Evolutionary conservation across 495 filamentous ascomycete genomes (phyloP), one percentile per base, ranked within the genome.

Genomic region (Podospora pseudocomata): DNA sequence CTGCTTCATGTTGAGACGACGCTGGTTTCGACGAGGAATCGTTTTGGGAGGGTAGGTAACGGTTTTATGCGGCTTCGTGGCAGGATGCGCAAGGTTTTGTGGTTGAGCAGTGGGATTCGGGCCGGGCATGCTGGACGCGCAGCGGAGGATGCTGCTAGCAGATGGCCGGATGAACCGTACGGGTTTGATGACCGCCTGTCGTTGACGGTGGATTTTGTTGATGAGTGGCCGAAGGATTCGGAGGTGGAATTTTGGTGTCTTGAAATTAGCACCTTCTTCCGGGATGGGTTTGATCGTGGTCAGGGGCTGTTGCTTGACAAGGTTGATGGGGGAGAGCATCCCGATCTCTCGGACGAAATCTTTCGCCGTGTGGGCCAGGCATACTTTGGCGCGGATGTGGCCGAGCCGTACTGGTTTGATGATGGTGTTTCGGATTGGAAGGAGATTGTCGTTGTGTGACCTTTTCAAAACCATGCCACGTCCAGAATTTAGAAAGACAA

Each of bases 61-160:
- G 55, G 55, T 7, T 20, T 58, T 23, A 6, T 19, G n/a, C n/a
- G 23, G 2, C n/a, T 58, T 26, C 55, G 55, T 5, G n/a, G 55
- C 5, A 58, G 23, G 55, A 58, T 58, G 55, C 55, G 55, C n/a
- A 58, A 58, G 23, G 55, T 58, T 18, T 20, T 58, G n/a, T 58
- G 55, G 55, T 20, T 11, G 13, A 58, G 23, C 55, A 20, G 18
- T 58, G 23, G n/a, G 19, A 26, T 58, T 26, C n/a, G 23, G 55
- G 23, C n/a, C 23, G 55, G 55, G 4, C 6, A 7, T 58, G 55
- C n/a, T 18, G 55, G 55, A 4, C 55, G 55, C 18, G 55, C 55
- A 26, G n/a, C 23, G 11, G 55, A 58, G 55, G 55, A 58, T 58
- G 0, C 3, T 58, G 55, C 18, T 15, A 26, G 23, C n/a, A 58